A percentile compares a stretch with the other conserved stretches of the same genome.
These are phyloP conservation scores for Exidia glandulosa DNA, from an alignment of 768 basidiomycete genomes.

Conservation along the genomic window DNA sequence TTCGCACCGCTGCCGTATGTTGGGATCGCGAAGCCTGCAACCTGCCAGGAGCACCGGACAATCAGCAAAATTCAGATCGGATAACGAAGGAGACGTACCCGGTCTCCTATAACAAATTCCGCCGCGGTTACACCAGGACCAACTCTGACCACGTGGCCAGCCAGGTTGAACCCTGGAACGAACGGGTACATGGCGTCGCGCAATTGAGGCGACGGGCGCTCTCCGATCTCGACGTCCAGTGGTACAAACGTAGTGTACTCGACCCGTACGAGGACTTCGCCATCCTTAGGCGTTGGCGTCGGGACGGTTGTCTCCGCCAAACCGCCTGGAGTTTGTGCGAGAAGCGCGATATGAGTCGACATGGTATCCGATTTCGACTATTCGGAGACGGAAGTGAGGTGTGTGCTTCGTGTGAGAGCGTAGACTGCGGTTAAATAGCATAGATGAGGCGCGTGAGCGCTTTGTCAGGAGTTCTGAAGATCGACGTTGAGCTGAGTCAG, in stretches of 20 bases:
- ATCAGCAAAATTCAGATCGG: neutral
- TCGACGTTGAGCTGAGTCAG: no score
- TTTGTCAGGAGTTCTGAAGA: no score
- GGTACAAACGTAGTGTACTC: slow-evolving; percentile 30
- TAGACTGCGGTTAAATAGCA: no score
- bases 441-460: no score
- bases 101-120: slow-evolving; percentile 29
- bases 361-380: no score
- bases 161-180: slow-evolving; percentile 26
- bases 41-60: no score
- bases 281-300: slow-evolving; percentile 23
- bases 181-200: slow-evolving; percentile 21
- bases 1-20: slow-evolving; percentile 16
- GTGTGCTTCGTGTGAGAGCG: no score
- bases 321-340: slow-evolving; percentile 23
- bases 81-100: slow-evolving; percentile 15
- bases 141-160: slow-evolving; percentile 27
- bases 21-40: slow-evolving; percentile 19
- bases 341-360: slow-evolving; percentile 31
- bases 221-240: slow-evolving; percentile 29
- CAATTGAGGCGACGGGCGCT: slow-evolving; percentile 22
- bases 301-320: slow-evolving; percentile 26
- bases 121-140: slow-evolving; percentile 25
- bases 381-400: no score
- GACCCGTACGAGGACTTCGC: slow-evolving; percentile 32